Evolutionary conservation across 2,329 filamentous ascomycete genomes (phyloP).

Genomic region (Calycina herbarum): DNA sequence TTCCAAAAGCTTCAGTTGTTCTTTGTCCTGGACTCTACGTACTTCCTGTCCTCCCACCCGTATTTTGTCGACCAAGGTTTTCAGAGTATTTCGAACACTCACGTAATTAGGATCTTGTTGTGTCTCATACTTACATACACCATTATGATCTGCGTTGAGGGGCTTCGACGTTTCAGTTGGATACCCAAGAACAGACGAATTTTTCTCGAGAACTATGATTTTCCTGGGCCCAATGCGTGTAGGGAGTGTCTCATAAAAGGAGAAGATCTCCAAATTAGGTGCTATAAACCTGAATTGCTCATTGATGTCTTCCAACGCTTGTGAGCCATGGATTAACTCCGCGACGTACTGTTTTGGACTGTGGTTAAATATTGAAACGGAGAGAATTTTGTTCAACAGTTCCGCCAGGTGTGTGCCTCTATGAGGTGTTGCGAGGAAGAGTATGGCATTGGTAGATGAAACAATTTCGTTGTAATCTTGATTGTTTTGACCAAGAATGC

Average conservation of each 20-base stretch:
- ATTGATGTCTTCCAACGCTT: constrained; percentile 43
- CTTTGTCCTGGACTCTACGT: background rate
- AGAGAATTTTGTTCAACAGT: constrained; percentile 41
- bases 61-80: constrained; percentile 26
- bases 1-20: background rate
- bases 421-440: constrained; percentile 46
- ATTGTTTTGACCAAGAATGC: constrained; percentile 31
- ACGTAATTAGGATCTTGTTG: constrained; percentile 30
- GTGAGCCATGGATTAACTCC: constrained; percentile 42
- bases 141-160: constrained; percentile 38
- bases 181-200: constrained; percentile 36
- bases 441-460: constrained; percentile 37
- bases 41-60: background rate
- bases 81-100: constrained; percentile 18
- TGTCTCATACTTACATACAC: constrained; percentile 38
- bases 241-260: constrained; percentile 48
- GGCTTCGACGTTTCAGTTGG: constrained; percentile 29
- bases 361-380: constrained; percentile 27
- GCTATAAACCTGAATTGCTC: constrained; percentile 46
- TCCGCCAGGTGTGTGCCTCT: constrained; percentile 42
- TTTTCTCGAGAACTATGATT: constrained; percentile 33
- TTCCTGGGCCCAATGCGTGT: constrained; percentile 31
- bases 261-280: constrained; percentile 39
- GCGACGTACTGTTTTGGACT: constrained; percentile 40
- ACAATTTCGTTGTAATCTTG: constrained; percentile 34